Evolutionary conservation across 495 filamentous ascomycete species (phyloP), one percentile per base, ranked within the genome.

Genomic region (Penicillium tannophilum): DNA sequence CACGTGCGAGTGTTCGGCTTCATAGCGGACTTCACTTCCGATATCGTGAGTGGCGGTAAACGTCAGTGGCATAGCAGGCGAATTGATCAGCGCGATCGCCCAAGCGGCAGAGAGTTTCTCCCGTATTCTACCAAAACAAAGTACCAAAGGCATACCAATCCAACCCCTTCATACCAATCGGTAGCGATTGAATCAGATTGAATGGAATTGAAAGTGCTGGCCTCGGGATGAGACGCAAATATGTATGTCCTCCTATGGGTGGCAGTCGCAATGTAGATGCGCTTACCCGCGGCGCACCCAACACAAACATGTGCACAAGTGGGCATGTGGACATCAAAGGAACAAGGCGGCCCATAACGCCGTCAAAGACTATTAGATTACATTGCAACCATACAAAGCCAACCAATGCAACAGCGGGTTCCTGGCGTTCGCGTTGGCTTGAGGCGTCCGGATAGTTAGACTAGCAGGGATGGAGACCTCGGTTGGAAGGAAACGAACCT

Each of bases 91-190:
- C 82, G 88, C 47, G 80, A 78, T 66, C 81, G 87, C 55, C 74
- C 94, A 44, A 82, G 83, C 16, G 91, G 55, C 78, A 80, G 43
- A 81, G 77, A 26, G 88, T 95, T 43, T 74, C 86, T 20, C 89
- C 91, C 6, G 79, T 90, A 77, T 82, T 86, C 6, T 95, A 92
- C 28, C 20, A 23, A 28, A 90, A 93, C 65, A 79, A 88, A 58
- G 88, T 90, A 76, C 33, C 26, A 35, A 2, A 33, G 14, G n/a
- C 39, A 16, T 46, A 7, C 31, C 28, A 54, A 28, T 20, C 8
- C 28, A 59, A 59, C 35, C 7, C 12, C 4, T 4, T 31, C 1
- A 49, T 49, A 31, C 23, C 20, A 26, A 11, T 49, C 10, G 26
- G 46, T 24, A 26, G 23, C 26, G 39, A 41, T 17, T 41, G 12